Evolutionary conservation across 768 basidiomycete species (phyloP), one percentile per base, ranked within the genome.

Genomic region (Sistotremastrum suecicum): DNA sequence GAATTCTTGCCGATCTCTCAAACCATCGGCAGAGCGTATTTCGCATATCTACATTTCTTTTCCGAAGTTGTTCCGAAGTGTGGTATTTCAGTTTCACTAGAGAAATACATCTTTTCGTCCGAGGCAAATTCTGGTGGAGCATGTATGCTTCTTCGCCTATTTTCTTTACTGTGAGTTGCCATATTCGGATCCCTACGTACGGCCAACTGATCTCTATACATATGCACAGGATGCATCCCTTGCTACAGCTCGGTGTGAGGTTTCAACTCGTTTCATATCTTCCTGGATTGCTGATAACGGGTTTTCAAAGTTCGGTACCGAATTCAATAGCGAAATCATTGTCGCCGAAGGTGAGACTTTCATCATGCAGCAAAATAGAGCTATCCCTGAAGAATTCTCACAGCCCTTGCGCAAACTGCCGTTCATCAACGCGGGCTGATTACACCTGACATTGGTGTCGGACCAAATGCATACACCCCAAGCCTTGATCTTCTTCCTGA

Each of bases 171-270:
- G 66, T 66, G 45, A 53, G 65, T 63, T 34, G 34, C 37, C 12
- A 2, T 20, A 7, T 10, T 30, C 29, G 28, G 5, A 20, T 9
- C 37, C 11, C 34, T 30, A 11, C 28, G 41, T 6, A 43, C 45
- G 7, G 43, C 10, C 20, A 20, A 20, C 20, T 20, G 20, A 20
- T 20, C 20, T 20, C 20, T 20, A 20, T 20, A 20, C 20, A 20
- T 20, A 20, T 20, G 20, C 20, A 20, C 48, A 78, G 75, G 3
- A 47, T 71, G 8, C 77, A 80, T 57, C 73, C 75, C 0, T 56
- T 75, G 41, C 78, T 80, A 41, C 70, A 72, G 51, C 59, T 68
- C n/a, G 77, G 76, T 37, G 75, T 76, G 53, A 39, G 69, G 66
- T 6, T 45, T 34, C 20, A 9, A 35, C 20, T 6, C 31, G 8